A percentile compares a stretch with the other conserved stretches of the same genome.
These are phyloP conservation scores for Cryptococcus sp. DNA, from an alignment of 1,284 basidiomycete genomes.

Conservation along the genomic window DNA sequence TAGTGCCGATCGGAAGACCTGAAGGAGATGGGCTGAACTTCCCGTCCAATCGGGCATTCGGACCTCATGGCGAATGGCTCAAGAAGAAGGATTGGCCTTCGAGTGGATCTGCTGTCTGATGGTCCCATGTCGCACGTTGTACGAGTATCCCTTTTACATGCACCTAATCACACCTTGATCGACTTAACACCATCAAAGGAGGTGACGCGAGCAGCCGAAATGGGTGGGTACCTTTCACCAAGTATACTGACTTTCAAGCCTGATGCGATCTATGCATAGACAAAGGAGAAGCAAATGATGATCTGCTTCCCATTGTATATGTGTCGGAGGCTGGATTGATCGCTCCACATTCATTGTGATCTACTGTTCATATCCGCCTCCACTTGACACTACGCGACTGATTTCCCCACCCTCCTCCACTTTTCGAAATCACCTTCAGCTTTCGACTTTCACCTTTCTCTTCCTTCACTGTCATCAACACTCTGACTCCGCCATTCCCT, in stretches of 20 bases:
- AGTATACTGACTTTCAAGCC: slow-evolving; percentile 1
- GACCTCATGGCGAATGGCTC: slow-evolving; percentile 44
- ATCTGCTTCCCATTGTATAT: too few species aligned
- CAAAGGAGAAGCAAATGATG: too few species aligned
- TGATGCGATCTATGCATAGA: neutral
- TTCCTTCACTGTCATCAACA: slow-evolving; percentile 25
- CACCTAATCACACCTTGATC: neutral
- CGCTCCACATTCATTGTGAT: too few species aligned
- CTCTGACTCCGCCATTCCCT: slow-evolving; percentile 44
- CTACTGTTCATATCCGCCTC: too few species aligned
- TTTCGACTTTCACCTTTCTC: neutral
- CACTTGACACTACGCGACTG: neutral
- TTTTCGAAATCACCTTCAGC: too few species aligned
- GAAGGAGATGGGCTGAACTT: slow-evolving; percentile 41
- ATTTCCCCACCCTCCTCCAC: neutral
- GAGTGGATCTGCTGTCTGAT: slow-evolving; percentile 7
- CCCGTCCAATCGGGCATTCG: slow-evolving; percentile 40
- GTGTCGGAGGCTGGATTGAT: too few species aligned
- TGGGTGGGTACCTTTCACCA: neutral
- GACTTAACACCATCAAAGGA: neutral
- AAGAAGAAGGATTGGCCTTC: slow-evolving; percentile 40
- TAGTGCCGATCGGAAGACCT: slow-evolving; percentile 44
- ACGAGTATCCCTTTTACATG: neutral
- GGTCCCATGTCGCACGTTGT: neutral
- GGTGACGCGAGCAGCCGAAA: neutral